Conservation (phyloP, 2,329 filamentous ascomycete species). For the Hypoxylon sp. region DNA sequence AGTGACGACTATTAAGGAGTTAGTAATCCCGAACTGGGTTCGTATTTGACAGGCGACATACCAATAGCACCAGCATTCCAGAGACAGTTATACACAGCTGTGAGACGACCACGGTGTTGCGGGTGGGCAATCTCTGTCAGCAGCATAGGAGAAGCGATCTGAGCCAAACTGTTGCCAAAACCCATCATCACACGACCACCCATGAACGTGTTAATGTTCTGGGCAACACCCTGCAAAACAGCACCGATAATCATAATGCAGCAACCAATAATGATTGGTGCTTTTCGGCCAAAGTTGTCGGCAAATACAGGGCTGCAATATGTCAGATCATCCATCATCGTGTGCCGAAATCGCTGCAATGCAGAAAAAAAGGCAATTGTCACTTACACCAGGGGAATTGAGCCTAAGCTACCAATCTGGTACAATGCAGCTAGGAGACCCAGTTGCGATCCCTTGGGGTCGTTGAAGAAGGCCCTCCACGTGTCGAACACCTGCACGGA, state of each 20-base stretch:
- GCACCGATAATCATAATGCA: conserved; percentile 63
- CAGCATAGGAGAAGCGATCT: conserved; percentile 61
- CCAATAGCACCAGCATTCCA: conserved; percentile 55
- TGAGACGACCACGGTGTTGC: conserved; percentile 62
- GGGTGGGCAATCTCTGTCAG: conserved; percentile 63
- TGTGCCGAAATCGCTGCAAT: too few species aligned
- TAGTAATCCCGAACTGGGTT: conserved; percentile 9
- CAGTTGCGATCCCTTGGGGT: conserved; percentile 54
- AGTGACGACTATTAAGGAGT: conserved; percentile 50
- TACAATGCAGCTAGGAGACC: conserved; percentile 67
- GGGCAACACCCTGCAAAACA: conserved; percentile 63
- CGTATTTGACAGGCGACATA: conserved; percentile 24
- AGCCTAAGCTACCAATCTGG: conserved; percentile 65
- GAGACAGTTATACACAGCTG: conserved; percentile 62
- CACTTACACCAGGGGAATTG: conserved; percentile 63
- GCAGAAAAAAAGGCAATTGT: background rate
- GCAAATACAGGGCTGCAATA: conserved; percentile 57
- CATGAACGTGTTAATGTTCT: conserved; percentile 57
- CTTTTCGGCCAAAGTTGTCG: conserved; percentile 58
- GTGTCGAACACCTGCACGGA: conserved; percentile 53
- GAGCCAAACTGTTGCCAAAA: conserved; percentile 62
- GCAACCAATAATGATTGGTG: conserved; percentile 60
- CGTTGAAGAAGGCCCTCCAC: conserved; percentile 58
- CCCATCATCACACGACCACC: conserved; percentile 66
- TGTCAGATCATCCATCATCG: conserved; percentile 5